Base-by-base conservation (phyloP, 2,329 filamentous ascomycete species). In the Ceratocystis colombiana region DNA sequence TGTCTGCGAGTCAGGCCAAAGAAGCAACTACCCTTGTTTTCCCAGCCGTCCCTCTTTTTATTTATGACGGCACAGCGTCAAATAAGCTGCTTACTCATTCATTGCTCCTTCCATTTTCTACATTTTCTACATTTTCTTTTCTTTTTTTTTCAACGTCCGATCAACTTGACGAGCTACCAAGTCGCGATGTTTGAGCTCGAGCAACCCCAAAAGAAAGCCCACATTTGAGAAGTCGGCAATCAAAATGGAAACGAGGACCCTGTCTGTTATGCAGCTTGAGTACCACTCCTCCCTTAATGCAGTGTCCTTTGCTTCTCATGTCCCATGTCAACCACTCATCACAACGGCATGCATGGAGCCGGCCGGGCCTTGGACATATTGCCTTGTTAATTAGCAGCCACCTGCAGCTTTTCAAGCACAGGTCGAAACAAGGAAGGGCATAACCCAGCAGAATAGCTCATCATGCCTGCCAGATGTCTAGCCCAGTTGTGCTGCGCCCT, bases 391-490 rank as follows among this genome's bases (percentile, higher is more conserved):
- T 62, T 66, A 20, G 28, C 37, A 15, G 45, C 46, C 33, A 55
- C 46, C 22, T 63, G 59, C 59, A 66, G 65, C 61, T 63, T 66
- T 48, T 53, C 33, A 46, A 50, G 41, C 64, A 66, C 22, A 28
- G 10, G 41, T 45, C 45, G 41, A 50, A 45, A 62, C 44, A 55
- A 15, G 17, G 30, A 22, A 66, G 28, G 28, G 7, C 12, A 65
- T 41, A 41, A 41, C 37, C 37, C 10, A 45, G 30, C 61, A 25
- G 33, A 50, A 30, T 30, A 33, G 12, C 12, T 17, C 55, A 33
- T n/a, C 28, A 59, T 37, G 30, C 28, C n/a, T 28, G 55, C 55
- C 5, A 17, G 5, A 28, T 20, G 22, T 53, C 48, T 20, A n/a
- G 48, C n/a, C n/a, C 22, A 53, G 6, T 12, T 20, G 37, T 41